These are phyloP conservation scores for Polyporus arcularius DNA, from an alignment of 768 basidiomycete genomes.

Conservation along the genomic window DNA sequence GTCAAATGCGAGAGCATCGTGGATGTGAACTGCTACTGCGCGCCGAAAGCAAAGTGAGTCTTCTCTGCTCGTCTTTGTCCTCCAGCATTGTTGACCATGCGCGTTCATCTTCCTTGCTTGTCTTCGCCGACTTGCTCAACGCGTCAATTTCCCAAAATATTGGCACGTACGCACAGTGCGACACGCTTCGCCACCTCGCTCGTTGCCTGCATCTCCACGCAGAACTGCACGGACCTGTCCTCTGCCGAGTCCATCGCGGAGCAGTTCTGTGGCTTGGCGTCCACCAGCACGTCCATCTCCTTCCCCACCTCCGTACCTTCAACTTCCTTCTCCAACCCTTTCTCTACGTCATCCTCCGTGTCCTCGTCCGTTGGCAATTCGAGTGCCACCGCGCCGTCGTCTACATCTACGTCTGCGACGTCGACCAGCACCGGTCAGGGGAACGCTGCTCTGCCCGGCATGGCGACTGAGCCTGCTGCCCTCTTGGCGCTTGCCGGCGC, in stretches of 20 bases:
- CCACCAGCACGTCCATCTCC: slow-evolving; percentile 35
- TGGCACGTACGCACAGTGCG: neutral
- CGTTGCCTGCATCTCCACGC: slow-evolving; percentile 38
- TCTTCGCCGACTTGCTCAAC: neutral
- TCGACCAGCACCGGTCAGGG: too few species aligned
- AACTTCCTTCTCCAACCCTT: slow-evolving; percentile 11
- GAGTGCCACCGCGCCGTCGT: too few species aligned
- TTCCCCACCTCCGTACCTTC: slow-evolving; percentile 35
- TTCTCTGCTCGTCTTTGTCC: neutral
- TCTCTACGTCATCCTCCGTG: slow-evolving; percentile 13
- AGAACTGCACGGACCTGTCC: slow-evolving; percentile 37
- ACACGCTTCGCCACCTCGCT: slow-evolving; percentile 39
- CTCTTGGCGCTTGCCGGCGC: too few species aligned
- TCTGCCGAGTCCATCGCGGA: slow-evolving; percentile 47
- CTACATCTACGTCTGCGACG: too few species aligned
- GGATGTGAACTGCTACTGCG: slow-evolving; percentile 53
- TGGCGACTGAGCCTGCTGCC: too few species aligned
- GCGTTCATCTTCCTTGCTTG: neutral
- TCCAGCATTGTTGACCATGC: neutral
- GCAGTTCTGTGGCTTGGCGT: slow-evolving; percentile 47
- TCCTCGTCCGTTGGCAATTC: neutral
- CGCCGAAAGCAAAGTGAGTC: slow-evolving; percentile 32
- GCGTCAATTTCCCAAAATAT: neutral
- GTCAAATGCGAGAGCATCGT: slow-evolving; percentile 47
- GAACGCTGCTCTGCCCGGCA: too few species aligned